Evolutionary conservation across 2,329 filamentous ascomycete species (phyloP), one percentile per base, ranked within the genome.

Genomic region (Fusarium buharicum): DNA sequence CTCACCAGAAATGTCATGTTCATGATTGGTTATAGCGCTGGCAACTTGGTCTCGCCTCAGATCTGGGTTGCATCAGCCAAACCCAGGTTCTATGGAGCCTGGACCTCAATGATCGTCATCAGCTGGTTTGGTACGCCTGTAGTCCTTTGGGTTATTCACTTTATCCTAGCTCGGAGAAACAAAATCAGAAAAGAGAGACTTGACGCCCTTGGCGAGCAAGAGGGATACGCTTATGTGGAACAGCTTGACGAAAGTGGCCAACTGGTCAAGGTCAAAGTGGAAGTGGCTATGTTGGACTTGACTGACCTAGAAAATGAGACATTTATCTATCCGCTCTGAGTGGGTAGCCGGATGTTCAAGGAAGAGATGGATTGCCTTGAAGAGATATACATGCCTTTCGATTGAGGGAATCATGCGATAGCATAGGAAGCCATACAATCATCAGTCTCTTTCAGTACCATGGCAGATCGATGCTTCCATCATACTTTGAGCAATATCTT

Each of bases 1-100:
- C 73, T 78, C 13, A 79, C 77, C 0, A 70, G 76, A 3, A 77
- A 76, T n/a, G 76, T 73, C 27, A 70, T 78, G 66, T 77, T 76
- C 45, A 76, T 77, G 66, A 59, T 76, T 2, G 78, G 75, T 2
- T 75, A 74, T 36, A 71, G 73, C 7, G 59, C 74, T 2, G 70
- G 70, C 8, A 76, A 75, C 27, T 71, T 78, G 12, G 69, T 75
- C 13, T 73, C 72, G 3, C 76, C 75, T 17, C 75, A 77, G 62
- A 73, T 77, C 20, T 77, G 71, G 72, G 68, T 68, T 3, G 59
- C 65, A 1, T 70, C 64, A 68, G 65, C 64, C 17, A 64, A 51
- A 3, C 70, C 71, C 2, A 58, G 70, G 9, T 72, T 69, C 47
- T 71, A 72, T 24, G 67, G 59, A n/a, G 63, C 67, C 2, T 70